phyloP scores from a whole-genome alignment of 176 grass and related monocot genomes.

The Aegilops tauschii region DNA sequence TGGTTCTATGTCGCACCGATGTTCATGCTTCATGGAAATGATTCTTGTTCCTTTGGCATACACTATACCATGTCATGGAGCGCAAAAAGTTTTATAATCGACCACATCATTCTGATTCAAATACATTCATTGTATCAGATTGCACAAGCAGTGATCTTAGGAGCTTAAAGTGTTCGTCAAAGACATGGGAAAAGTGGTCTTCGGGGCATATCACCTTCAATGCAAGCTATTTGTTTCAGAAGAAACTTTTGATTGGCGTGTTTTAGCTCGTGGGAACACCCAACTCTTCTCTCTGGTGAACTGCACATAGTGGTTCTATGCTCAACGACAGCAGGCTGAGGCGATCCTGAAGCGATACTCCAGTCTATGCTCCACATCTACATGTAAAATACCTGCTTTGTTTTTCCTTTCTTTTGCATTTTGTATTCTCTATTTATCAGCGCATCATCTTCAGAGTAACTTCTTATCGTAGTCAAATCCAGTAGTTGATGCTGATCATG shows the following conservation, averaged over 20 bases:
- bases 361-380: conserved; percentile 39
- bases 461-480: conserved; percentile 20
- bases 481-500: conserved; percentile 25
- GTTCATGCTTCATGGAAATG: not conserved
- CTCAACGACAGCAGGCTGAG: conserved; percentile 47
- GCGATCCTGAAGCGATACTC: conserved; percentile 44
- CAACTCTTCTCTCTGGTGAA: conserved; percentile 64
- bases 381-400: conserved; percentile 41
- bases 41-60: conserved; percentile 3
- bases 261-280: conserved; percentile 52
- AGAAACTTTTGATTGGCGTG: conserved; percentile 57
- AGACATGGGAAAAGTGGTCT: conserved; percentile 79
- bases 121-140: conserved; percentile 35
- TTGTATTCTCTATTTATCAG: conserved; percentile 16
- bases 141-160: conserved; percentile 38
- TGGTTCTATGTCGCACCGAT: not conserved
- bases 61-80: not conserved
- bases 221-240: conserved; percentile 48
- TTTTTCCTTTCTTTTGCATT: conserved; percentile 5
- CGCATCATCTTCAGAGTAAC: conserved; percentile 38
- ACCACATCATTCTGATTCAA: conserved; percentile 21
- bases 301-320: conserved; percentile 68
- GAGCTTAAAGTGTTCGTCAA: conserved; percentile 43
- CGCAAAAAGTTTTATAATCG: not conserved
- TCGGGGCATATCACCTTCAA: conserved; percentile 39